These are phyloP conservation scores for Apium graveolens DNA, from an alignment of 129 eudicot species.

Conservation along the genomic window DNA sequence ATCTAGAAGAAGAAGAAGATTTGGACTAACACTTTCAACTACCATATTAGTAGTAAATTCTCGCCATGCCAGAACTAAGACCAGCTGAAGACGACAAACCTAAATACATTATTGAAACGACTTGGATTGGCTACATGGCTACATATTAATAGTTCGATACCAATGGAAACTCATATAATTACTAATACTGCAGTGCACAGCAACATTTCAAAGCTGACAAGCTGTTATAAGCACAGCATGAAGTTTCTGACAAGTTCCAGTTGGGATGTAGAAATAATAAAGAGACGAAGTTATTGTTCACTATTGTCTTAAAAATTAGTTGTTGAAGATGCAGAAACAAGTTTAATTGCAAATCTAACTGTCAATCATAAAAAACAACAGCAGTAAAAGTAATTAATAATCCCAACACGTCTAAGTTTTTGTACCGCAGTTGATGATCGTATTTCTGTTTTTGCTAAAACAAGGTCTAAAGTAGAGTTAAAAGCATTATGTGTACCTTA, in stretches of 20 bases:
- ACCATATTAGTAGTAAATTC: too few species aligned
- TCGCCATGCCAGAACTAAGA: too few species aligned
- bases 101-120: not conserved
- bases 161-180: not conserved
- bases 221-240: not conserved
- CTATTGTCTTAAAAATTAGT: not conserved
- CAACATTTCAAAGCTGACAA: not conserved
- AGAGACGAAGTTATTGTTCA: not conserved
- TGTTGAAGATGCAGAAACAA: not conserved
- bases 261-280: not conserved
- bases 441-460: too few species aligned
- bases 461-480: too few species aligned
- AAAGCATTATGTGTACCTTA: too few species aligned
- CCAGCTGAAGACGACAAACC: too few species aligned
- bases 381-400: not conserved
- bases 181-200: not conserved
- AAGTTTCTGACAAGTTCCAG: not conserved
- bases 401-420: not conserved
- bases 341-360: conserved; percentile 1
- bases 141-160: not conserved
- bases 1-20: too few species aligned
- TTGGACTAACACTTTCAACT: too few species aligned
- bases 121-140: not conserved
- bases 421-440: not conserved
- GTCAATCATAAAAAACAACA: not conserved